A percentile compares a stretch with the other conserved stretches of the same genome.
Evolutionary conservation across 2,329 filamentous ascomycete species (phyloP).

Genomic region (Arthrobotrys entomopaga): DNA sequence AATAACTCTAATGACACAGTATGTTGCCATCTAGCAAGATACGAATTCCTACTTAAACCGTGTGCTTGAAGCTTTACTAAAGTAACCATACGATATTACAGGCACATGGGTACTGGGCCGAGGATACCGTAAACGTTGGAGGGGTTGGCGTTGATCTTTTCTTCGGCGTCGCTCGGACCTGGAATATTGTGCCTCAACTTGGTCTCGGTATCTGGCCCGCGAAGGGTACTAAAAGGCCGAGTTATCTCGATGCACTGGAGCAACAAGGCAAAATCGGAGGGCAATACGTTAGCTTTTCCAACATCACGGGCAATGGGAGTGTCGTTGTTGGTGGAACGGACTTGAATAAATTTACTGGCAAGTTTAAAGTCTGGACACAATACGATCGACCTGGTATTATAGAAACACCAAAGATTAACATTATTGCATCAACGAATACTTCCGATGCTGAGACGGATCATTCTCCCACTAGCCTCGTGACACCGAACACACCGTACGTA

Average conservation of each 20-base stretch:
- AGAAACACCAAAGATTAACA: neutral
- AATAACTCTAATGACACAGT: too few species aligned
- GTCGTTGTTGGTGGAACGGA: constrained; percentile 23
- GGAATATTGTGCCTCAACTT: constrained; percentile 12
- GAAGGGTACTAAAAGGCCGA: neutral
- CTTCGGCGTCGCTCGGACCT: constrained; percentile 11
- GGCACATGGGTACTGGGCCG: constrained; percentile 14
- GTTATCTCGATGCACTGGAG: constrained; percentile 7
- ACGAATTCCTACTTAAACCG: too few species aligned
- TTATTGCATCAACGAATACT: neutral
- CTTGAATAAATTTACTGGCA: constrained; percentile 20
- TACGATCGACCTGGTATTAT: neutral
- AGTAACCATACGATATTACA: neutral
- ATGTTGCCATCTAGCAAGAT: too few species aligned
- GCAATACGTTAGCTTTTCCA: constrained; percentile 17
- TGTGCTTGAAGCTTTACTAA: too few species aligned
- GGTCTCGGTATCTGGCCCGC: constrained; percentile 2
- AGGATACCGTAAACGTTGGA: constrained; percentile 7
- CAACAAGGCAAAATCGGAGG: constrained; percentile 24
- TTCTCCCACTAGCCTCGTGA: neutral
- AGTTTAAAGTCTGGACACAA: constrained; percentile 8
- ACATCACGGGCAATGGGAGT: neutral
- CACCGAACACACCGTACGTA: constrained; percentile 3
- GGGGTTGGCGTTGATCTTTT: constrained; percentile 16
- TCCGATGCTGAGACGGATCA: neutral